Percentiles rank a stretch among this genome's conserved stretches.
phyloP scores from a whole-genome alignment of 2,329 filamentous ascomycete species.

The Fusarium pseudonygamai region DNA sequence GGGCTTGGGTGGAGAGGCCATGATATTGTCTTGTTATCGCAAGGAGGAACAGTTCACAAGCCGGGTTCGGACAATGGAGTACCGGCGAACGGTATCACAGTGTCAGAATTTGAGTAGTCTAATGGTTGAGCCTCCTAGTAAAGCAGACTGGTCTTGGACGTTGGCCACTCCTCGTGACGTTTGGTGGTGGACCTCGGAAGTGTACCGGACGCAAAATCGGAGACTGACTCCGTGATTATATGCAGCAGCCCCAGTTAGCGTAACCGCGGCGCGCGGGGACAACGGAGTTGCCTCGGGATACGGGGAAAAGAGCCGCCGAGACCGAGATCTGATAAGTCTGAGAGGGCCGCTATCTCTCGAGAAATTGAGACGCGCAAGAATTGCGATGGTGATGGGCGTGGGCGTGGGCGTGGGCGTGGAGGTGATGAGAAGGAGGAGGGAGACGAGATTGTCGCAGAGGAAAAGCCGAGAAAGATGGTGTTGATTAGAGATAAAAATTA shows the following conservation, averaged over 20 bases:
- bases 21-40: conserved; percentile 44
- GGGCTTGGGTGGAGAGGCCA: conserved; percentile 92
- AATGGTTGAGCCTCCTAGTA: conserved; percentile 15
- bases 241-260: conserved; percentile 36
- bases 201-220: conserved; percentile 36
- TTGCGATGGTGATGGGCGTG: conserved; percentile 5
- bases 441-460: conserved; percentile 6
- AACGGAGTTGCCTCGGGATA: conserved; percentile 37
- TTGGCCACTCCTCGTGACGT: conserved; percentile 30
- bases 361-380: not conserved
- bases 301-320: conserved; percentile 14
- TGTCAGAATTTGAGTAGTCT: conserved; percentile 8
- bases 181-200: conserved; percentile 34
- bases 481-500: conserved; percentile 30
- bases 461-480: conserved; percentile 31
- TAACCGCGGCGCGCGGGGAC: conserved; percentile 31
- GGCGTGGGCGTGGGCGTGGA: conserved; percentile 12
- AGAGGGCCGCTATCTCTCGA: not conserved
- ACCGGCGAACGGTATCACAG: conserved; percentile 15
- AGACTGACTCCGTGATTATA: conserved; percentile 35
- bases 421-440: not conserved
- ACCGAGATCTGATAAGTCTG: not conserved
- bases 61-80: conserved; percentile 11
- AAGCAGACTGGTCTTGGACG: conserved; percentile 4
- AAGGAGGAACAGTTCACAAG: conserved; percentile 6